Conservation (phyloP, 108 stramenopile genomes). For the Cyclotella kingstonii region DNA sequence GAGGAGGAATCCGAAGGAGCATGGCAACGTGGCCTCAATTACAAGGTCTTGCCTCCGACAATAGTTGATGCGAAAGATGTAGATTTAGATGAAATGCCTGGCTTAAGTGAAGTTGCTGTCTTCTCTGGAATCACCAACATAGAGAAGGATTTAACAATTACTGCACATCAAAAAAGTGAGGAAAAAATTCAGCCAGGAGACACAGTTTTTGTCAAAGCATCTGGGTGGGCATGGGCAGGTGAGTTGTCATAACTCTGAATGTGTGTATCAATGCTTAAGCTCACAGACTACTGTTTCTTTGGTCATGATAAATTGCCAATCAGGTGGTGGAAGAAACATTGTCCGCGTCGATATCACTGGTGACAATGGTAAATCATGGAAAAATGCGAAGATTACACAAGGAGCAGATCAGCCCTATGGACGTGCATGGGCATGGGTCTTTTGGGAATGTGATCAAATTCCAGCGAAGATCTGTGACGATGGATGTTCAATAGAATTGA, state of each 20-base stretch:
- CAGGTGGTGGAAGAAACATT: slow-evolving; percentile 75
- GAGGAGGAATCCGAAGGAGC: slow-evolving; percentile 67
- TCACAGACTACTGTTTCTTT: neutral
- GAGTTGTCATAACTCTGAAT: too few species aligned
- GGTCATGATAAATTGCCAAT: neutral
- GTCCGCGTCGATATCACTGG: slow-evolving; percentile 83
- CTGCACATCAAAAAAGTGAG: slow-evolving; percentile 1
- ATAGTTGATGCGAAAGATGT: slow-evolving; percentile 69
- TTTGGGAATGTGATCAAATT: slow-evolving; percentile 77
- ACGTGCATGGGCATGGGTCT: slow-evolving; percentile 85
- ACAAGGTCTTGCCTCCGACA: slow-evolving; percentile 79
- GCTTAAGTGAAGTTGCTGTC: slow-evolving; percentile 66
- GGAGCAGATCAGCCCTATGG: slow-evolving; percentile 67
- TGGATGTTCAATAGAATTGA: slow-evolving; percentile 54
- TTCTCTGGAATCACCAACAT: slow-evolving; percentile 79
- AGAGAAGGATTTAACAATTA: slow-evolving; percentile 8
- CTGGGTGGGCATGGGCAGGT: slow-evolving; percentile 86
- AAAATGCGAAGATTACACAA: slow-evolving; percentile 55
- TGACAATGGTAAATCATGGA: slow-evolving; percentile 72
- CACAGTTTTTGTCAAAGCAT: slow-evolving; percentile 53
- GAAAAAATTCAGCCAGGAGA: slow-evolving; percentile 56
- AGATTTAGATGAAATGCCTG: slow-evolving; percentile 68
- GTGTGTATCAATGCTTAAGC: too few species aligned
- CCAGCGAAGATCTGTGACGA: slow-evolving; percentile 67
- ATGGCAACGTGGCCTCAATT: slow-evolving; percentile 85